Base-by-base conservation (phyloP, 441 rosid species). In the Corymbia calophylla region DNA sequence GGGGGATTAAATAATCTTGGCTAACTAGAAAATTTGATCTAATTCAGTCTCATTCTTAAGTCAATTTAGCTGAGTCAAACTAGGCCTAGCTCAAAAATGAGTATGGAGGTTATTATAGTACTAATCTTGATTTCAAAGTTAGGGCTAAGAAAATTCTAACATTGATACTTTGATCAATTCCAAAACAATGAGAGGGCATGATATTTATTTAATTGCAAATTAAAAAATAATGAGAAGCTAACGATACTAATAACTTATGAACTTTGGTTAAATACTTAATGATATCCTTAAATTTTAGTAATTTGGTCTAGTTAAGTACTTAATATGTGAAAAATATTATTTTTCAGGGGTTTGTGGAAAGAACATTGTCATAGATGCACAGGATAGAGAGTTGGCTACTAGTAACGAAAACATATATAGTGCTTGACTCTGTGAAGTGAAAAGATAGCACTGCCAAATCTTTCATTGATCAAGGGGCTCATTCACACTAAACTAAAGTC, bases 281-380 rank as follows among this genome's bases (percentile, higher is more conserved):
- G 73, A 31, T 16, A 66, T 66, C 39, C 73, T 15, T 16, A 66
- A 31, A 0, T 12, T 66, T 66, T 32, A 68, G 10, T 18, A 31
- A 68, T 31, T 17, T 31, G 44, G 7, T 68, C 17, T 9, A 10
- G 0, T 68, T 16, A 15, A 31, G 25, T 35, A 16, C 10, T 19
- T 32, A 17, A 31, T 16, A 1, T 8, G 35, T 25, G 0, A 29
- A 29, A 29, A 62, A 3, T 13, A 8, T 4, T 0, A 1, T 23
- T 56, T 56, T 56, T 23, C 2, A 1, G 4, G 44, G 13, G 14
- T 23, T 0, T 1, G 0, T 23, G 62, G 9, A 29, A 62, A 62
- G 14, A 29, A 62, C 5, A 12, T 0, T 3, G 0, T 62, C 4
- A 3, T n/a, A n/a, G n/a, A n/a, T n/a, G n/a, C n/a, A n/a, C n/a